Percentiles rank a stretch among this genome's conserved stretches.
These are phyloP conservation scores for Globisporangium camurandrum DNA, from an alignment of 352 stramenopile genomes.

Conservation along the genomic window DNA sequence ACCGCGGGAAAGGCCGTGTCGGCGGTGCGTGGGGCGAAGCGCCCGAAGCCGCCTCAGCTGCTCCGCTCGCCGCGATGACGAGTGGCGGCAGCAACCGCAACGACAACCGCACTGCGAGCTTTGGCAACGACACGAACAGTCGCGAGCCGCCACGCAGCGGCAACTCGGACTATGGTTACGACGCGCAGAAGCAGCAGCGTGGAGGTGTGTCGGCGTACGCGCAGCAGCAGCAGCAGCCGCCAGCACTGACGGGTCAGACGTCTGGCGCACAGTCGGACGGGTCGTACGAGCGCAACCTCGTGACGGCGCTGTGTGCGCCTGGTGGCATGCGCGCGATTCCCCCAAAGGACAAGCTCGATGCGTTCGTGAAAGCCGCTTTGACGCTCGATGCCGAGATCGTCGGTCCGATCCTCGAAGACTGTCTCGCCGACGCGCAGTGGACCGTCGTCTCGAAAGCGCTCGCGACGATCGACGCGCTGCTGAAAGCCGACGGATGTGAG, in stretches of 20 bases:
- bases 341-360: conserved; percentile 91
- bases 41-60: conserved; percentile 12
- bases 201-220: conserved; percentile 16
- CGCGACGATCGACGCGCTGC: conserved; percentile 88
- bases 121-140: conserved; percentile 16
- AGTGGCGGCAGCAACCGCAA: conserved; percentile 22
- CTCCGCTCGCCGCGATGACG: conserved; percentile 16
- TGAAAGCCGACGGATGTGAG: conserved; percentile 75
- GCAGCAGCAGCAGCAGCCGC: too few relatives aligned
- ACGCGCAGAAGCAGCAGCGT: conserved; percentile 18
- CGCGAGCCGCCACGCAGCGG: conserved; percentile 26
- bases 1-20: conserved; percentile 79
- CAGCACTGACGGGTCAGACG: conserved; percentile 45
- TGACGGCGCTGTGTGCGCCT: conserved; percentile 88
- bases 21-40: conserved; percentile 58
- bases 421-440: conserved; percentile 86
- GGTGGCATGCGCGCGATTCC: conserved; percentile 93
- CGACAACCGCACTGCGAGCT: conserved; percentile 15
- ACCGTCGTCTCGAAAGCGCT: conserved; percentile 91
- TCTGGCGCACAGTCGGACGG: conserved; percentile 78
- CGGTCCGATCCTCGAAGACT: conserved; percentile 91
- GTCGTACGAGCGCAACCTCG: conserved; percentile 90
- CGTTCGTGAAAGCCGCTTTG: conserved; percentile 86
- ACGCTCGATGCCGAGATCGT: conserved; percentile 92
- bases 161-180: conserved; percentile 47